Conservation (phyloP, 805 yeast species). For the Ogataea paraovalis region DNA sequence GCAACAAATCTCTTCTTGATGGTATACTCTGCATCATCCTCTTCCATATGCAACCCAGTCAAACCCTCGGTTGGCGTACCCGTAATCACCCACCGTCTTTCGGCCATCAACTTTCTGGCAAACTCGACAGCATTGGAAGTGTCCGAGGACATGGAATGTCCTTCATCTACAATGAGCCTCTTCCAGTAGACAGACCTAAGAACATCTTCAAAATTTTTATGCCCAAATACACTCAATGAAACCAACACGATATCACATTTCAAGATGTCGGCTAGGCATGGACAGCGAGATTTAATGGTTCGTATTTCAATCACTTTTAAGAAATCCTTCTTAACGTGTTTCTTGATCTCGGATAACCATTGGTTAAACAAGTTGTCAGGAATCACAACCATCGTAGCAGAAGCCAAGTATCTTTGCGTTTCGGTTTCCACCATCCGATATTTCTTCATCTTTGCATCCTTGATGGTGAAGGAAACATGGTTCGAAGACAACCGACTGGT, state of each 20-base stretch:
- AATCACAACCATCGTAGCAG: conserved; percentile 54
- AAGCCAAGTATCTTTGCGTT: conserved; percentile 40
- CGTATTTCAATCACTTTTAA: conserved; percentile 35
- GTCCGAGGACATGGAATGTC: conserved; percentile 58
- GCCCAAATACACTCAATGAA: conserved; percentile 43
- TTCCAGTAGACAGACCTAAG: conserved; percentile 56
- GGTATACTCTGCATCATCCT: conserved; percentile 35
- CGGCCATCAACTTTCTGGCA: conserved; percentile 48
- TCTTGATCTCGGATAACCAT: conserved; percentile 56
- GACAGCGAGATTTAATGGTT: conserved; percentile 15
- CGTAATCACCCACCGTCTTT: conserved; percentile 69
- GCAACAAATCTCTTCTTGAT: conserved; percentile 49
- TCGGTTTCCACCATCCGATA: conserved; percentile 1
- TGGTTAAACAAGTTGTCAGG: conserved; percentile 68
- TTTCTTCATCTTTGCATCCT: conserved; percentile 9
- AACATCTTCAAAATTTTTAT: conserved; percentile 34
- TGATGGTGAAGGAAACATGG: conserved; percentile 43
- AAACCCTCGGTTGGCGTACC: conserved; percentile 76
- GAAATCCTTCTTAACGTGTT: conserved; percentile 43
- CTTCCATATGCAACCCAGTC: conserved; percentile 49
- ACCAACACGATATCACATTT: conserved; percentile 52
- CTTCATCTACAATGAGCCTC: conserved; percentile 70
- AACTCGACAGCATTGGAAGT: conserved; percentile 45
- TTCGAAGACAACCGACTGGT: conserved; percentile 29
- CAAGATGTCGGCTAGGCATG: conserved; percentile 33